These are phyloP conservation scores for Lactarius hatsudake DNA, from an alignment of 768 basidiomycete genomes.

Conservation along the genomic window DNA sequence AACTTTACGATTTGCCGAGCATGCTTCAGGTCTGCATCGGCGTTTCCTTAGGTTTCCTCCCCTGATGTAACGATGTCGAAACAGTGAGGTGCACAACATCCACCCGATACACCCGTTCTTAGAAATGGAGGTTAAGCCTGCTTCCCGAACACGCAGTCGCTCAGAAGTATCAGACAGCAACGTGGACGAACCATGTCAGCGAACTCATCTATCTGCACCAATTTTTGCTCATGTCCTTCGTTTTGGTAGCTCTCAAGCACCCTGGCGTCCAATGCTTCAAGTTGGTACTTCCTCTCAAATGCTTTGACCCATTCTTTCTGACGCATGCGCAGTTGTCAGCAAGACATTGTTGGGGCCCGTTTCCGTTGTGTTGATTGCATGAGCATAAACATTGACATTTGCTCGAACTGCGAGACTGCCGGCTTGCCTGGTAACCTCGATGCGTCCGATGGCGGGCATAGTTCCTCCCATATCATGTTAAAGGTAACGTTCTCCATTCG, in stretches of 20 bases:
- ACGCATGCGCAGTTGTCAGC: conserved; percentile 60
- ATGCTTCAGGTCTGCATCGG: conserved; percentile 65
- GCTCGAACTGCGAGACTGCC: conserved; percentile 82
- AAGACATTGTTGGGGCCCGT: conserved; percentile 87
- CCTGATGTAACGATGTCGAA: conserved; percentile 14
- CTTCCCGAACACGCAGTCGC: conserved; percentile 39
- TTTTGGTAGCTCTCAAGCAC: conserved; percentile 26
- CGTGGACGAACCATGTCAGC: conserved; percentile 25
- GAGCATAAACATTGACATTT: conserved; percentile 59
- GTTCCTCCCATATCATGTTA: conserved; percentile 88
- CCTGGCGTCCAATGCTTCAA: conserved; percentile 25
- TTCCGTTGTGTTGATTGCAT: conserved; percentile 88
- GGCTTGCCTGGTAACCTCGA: conserved; percentile 82
- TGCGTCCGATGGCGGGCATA: conserved; percentile 72
- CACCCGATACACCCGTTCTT: conserved; percentile 90
- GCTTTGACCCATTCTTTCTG: conserved; percentile 1
- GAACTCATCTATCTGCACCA: conserved; percentile 2
- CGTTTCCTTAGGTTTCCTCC: conserved; percentile 2
- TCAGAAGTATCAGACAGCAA: conserved; percentile 34
- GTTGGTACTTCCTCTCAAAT: conserved; percentile 13
- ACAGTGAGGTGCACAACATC: conserved; percentile 84
- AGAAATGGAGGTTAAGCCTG: conserved; percentile 63
- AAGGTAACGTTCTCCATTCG: conserved; percentile 54
- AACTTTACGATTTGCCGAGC: conserved; percentile 79
- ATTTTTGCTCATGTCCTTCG: background rate